Evolutionary conservation across 768 basidiomycete genomes (phyloP), one percentile per base, ranked within the genome.

Genomic region (Tremella yokohamensis): DNA sequence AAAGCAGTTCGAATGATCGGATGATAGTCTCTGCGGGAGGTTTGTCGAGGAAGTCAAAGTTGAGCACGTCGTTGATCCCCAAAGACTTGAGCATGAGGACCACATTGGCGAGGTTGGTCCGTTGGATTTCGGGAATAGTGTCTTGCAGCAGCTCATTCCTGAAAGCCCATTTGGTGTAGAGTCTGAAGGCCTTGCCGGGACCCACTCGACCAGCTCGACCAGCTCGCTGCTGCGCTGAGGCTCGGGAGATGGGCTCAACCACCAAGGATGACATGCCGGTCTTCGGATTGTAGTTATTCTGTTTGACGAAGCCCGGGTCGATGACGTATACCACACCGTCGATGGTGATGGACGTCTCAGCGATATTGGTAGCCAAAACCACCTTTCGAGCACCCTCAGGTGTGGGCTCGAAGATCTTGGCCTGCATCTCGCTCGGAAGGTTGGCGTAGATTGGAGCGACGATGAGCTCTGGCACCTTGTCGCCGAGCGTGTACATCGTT

Each of bases 321-420:
- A 99, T 98, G 40, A 99, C 96, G 75, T 96, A 99, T 1, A 98
- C 94, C 6, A 99, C 96, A 25, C 96, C 96, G 54, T 98, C 96
- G 65, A 99, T 99, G 8, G 96, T 99, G 74, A 99, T 99, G 6
- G 90, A 93, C 3, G 96, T 99, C 78, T 99, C 96, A n/a, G 96
- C 96, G 63, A 99, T 98, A 72, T 99, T 99, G 19, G 96, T 99
- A 2, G 96, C 96, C 25, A 99, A 81, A 18, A 99, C 96, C 48
- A 78, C 78, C 79, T 99, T 99, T 57, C 96, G 82, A 24, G 96
- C 90, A 18, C 92, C 92, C 54, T 89, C 88, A 0, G 94, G 96
- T 3, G 96, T 99, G 0, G 96, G 94, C 76, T 99, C 96, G 77
- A 99, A 99, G 56, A 99, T 99, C 79, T 97, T 96, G 38, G 92